Base-by-base conservation (phyloP, 371 early-diverging fungal genomes). In the Mortierella sp. region DNA sequence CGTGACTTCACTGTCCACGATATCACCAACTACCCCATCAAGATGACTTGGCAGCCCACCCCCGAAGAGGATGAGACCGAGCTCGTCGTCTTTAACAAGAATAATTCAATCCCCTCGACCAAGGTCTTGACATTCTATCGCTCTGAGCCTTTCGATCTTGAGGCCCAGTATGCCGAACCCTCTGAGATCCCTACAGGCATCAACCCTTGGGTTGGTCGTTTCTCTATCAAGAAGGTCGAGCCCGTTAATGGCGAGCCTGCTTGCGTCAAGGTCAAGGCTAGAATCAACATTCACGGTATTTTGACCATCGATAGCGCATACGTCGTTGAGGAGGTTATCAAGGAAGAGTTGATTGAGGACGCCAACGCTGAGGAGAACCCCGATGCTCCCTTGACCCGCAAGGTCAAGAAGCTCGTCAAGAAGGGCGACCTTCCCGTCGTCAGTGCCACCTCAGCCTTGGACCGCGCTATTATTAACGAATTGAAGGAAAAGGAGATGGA, bases 1-100 rank as follows among this genome's bases (percentile, higher is more conserved):
- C 96, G 98, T 73, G 98, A 98, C 64, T 97, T 98, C 85, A 83
- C 91, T 40, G 92, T 98, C 74, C 90, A 94, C 76, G 99, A 98
- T 86, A 89, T 95, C 82, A 93, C 92, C 81, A 85, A 85, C 67
- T 93, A 91, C 83, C 95, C 95, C 62, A 89, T 95, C 78, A 85
- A 87, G 70, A 79, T 93, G 82, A 86, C 87, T 64, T 94, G 94
- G 93, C 89, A 89, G 57, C 86, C 87, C 7, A 86, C 89, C n/a
- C 87, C 86, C 58, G 91, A 90, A 65, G 92, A 90, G 75, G 90
- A 93, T 56, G 89, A 88, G 12, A 91, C 93, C 61, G 91, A 90
- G 77, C 90, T 95, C 54, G 89, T 74, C 22, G 75, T 75, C 40
- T 74, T 73, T 62, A 75, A 79, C 75, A 79, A 79, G 75, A 70